Percentiles rank a stretch among this genome's conserved stretches.
These are phyloP conservation scores for Cyberlindnera maritima DNA, from an alignment of 805 yeast species.

Conservation along the genomic window DNA sequence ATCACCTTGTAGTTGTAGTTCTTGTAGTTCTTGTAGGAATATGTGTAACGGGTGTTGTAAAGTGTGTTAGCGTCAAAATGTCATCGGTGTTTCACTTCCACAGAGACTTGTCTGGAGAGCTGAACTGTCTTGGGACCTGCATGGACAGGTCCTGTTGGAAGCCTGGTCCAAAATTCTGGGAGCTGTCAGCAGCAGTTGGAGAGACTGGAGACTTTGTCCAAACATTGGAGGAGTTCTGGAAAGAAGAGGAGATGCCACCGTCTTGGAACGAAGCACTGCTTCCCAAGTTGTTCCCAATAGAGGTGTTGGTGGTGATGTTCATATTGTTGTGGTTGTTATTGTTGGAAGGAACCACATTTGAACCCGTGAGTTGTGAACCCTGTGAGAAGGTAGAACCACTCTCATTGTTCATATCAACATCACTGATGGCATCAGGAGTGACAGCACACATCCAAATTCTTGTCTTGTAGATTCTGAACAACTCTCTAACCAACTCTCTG, in stretches of 20 bases:
- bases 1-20: too few species aligned
- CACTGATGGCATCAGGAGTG: constrained; percentile 9
- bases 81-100: constrained; percentile 4
- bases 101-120: constrained; percentile 13
- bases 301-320: too few species aligned
- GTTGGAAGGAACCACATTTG: too few species aligned
- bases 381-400: background rate
- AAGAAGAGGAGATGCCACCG: constrained; percentile 1
- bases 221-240: background rate
- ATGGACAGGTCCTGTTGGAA: constrained; percentile 9
- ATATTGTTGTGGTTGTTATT: too few species aligned
- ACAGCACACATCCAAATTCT: constrained; percentile 86
- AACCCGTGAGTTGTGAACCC: background rate
- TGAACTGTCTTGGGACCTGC: constrained; percentile 20
- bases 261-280: background rate
- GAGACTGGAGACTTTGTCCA: constrained; percentile 7
- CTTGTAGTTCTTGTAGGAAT: too few species aligned
- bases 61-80: background rate
- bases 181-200: background rate
- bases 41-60: too few species aligned
- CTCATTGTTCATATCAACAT: constrained; percentile 1
- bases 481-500: constrained; percentile 68
- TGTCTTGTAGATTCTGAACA: constrained; percentile 73
- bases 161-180: background rate
- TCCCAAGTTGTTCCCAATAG: too few species aligned